Conservation (phyloP, 768 basidiomycete genomes). For the Leccinellum luteum region DNA sequence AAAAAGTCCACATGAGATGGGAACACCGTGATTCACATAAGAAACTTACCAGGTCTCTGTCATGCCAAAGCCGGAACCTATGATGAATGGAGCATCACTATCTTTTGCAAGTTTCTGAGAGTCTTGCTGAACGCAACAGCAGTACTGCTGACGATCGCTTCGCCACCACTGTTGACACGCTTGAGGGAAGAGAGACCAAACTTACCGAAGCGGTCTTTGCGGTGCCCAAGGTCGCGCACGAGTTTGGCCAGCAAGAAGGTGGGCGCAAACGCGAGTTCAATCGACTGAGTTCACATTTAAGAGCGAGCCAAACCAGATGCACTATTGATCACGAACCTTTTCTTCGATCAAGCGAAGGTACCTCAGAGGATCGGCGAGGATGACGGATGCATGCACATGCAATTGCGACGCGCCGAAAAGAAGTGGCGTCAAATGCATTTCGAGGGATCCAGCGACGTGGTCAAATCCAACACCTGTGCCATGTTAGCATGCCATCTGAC, state of each 20-base stretch:
- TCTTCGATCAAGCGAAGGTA: background rate
- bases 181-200: slow-evolving; percentile 28
- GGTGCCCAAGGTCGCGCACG: background rate
- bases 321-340: background rate
- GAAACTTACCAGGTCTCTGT: background rate
- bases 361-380: slow-evolving; percentile 11
- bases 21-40: too few relatives aligned
- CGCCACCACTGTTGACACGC: background rate
- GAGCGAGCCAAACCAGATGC: too few relatives aligned
- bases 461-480: slow-evolving; percentile 36
- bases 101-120: slow-evolving; percentile 8
- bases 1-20: too few relatives aligned
- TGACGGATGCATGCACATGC: slow-evolving; percentile 12
- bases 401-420: slow-evolving; percentile 24
- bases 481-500: background rate
- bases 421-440: slow-evolving; percentile 35
- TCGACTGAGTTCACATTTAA: background rate
- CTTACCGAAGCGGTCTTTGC: slow-evolving; percentile 13
- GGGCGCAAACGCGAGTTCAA: background rate
- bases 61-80: slow-evolving; percentile 30
- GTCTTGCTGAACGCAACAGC: background rate
- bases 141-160: background rate
- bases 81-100: slow-evolving; percentile 10
- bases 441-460: slow-evolving; percentile 39
- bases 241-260: background rate